These are phyloP conservation scores for Nicotiana benthamiana DNA, from an alignment of 257 asterid species.

Conservation along the genomic window DNA sequence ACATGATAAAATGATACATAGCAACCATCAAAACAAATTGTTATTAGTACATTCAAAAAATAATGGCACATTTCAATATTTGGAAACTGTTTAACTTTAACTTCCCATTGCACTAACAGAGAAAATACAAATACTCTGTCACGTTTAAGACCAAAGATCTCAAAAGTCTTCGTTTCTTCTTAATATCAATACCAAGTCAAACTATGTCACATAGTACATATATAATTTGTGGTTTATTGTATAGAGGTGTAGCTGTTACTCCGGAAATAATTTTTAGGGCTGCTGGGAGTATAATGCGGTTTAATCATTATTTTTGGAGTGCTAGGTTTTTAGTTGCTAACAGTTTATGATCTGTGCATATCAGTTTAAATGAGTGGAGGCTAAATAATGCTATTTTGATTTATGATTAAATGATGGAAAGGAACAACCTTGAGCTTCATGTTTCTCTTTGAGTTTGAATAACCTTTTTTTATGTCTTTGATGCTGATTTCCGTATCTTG, in stretches of 20 bases:
- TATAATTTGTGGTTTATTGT: not conserved
- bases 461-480: not conserved
- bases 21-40: too few relatives aligned
- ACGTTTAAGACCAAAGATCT: too few relatives aligned
- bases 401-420: not conserved
- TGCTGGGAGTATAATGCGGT: not conserved
- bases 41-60: too few relatives aligned
- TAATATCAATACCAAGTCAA: too few relatives aligned
- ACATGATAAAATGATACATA: too few relatives aligned
- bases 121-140: too few relatives aligned
- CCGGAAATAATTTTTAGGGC: not conserved
- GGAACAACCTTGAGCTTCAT: not conserved
- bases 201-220: not conserved
- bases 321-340: not conserved
- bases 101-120: too few relatives aligned
- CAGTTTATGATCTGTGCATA: not conserved
- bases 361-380: not conserved
- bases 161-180: too few relatives aligned
- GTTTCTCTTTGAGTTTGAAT: not conserved
- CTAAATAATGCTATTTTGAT: not conserved
- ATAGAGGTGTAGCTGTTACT: not conserved
- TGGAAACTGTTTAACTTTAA: too few relatives aligned
- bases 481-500: not conserved
- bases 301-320: not conserved
- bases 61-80: too few relatives aligned